Evolutionary conservation across 129 eudicot genomes (phyloP), one percentile per base, ranked within the genome.

Genomic region (Solidago caesia): DNA sequence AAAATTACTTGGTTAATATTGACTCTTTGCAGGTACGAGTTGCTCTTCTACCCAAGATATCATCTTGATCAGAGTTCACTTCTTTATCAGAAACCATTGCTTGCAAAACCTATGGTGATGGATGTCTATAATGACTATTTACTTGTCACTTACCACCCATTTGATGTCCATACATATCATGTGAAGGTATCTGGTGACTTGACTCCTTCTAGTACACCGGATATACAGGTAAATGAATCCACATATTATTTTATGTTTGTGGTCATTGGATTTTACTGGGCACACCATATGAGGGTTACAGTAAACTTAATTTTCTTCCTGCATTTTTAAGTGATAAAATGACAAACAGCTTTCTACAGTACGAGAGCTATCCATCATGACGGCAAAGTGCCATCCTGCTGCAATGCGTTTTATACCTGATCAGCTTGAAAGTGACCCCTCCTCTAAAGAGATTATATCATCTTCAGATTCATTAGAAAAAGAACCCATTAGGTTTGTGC

Each of bases 311-410:
- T 33, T 84, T 79, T 81, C 74, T 58, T 86, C 89, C 82, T 84
- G 88, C 91, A 74, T 86, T 89, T 83, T 86, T 89, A 93, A 90
- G 98, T 93, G 89, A 86, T 93, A 84, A 90, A 86, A 90, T 93
- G 97, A 90, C 98, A 90, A 93, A 93, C 98, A 93, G 98, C 96
- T 93, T 93, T 90, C 98, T 90, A 93, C 98, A 90, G 98, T 93
- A 93, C 96, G 98, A 80, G 97, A 93, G 83, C 92, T 93, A 70
- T 93, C 98, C 52, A 93, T 93, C 85, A 88, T 93, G 96, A 93
- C 97, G 46, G 98, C 96, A 41, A 93, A 93, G 82, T 86, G 92
- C 84, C 98, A 91, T 84, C 98, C 98, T 65, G 92, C 96, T 65
- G 88, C 96, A 61, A 93, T 93, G 96, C 91, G 88, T 14, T 86